These are phyloP conservation scores for Marasmius fiardii DNA, from an alignment of 1,284 basidiomycete genomes.

Conservation along the genomic window DNA sequence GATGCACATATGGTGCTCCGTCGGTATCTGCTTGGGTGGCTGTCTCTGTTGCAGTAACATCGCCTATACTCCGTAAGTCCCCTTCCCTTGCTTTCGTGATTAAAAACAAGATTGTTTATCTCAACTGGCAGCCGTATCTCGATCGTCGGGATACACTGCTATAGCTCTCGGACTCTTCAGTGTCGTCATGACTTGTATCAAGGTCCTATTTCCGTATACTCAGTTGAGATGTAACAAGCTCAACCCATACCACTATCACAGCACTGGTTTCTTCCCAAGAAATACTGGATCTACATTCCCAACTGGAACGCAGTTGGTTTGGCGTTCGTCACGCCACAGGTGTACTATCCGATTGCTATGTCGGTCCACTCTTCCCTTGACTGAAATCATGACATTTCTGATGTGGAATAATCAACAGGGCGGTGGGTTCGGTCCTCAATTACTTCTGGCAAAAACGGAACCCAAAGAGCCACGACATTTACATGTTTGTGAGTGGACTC, in stretches of 20 bases:
- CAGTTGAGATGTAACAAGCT: not conserved
- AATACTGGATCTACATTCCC: conserved; percentile 52
- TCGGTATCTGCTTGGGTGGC: conserved; percentile 63
- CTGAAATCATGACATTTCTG: conserved; percentile 32
- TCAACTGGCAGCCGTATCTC: conserved; percentile 40
- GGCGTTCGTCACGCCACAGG: conserved; percentile 53
- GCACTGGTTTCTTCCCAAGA: conserved; percentile 50
- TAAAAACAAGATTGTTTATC: not conserved
- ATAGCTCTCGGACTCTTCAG: conserved; percentile 51
- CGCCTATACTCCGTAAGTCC: conserved; percentile 40
- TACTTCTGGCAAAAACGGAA: conserved; percentile 48
- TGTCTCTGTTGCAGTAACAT: conserved; percentile 54
- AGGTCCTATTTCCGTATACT: conserved; percentile 18
- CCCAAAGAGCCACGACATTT: conserved; percentile 48
- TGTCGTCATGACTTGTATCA: conserved; percentile 43
- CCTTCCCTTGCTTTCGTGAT: not conserved
- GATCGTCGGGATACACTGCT: conserved; percentile 59
- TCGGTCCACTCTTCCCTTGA: conserved; percentile 37
- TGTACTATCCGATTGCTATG: conserved; percentile 53
- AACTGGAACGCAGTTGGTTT: conserved; percentile 66
- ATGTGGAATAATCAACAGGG: conserved; percentile 19
- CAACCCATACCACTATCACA: not conserved
- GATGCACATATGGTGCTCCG: conserved; percentile 57
- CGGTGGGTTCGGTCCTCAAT: conserved; percentile 39
- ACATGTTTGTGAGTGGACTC: conserved; percentile 40